Percentiles rank a stretch among this genome's conserved stretches.
phyloP scores from a whole-genome alignment of 305 asterid species.

The Petunia hybrid region DNA sequence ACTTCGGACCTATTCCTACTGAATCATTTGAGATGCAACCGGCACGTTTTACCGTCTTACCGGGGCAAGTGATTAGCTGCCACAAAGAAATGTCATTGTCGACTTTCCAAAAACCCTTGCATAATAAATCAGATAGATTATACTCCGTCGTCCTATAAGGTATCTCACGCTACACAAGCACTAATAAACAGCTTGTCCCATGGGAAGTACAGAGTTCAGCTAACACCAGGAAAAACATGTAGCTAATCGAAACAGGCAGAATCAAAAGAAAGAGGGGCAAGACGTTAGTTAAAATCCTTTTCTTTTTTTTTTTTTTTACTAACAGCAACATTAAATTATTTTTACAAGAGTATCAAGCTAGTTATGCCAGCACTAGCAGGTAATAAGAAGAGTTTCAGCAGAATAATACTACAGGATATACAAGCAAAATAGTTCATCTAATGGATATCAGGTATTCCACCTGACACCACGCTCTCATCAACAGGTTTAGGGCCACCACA shows the following conservation, averaged over 20 bases:
- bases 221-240: not conserved
- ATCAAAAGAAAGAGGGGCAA: not conserved
- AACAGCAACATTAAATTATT: not conserved
- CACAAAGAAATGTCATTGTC: too few relatives aligned
- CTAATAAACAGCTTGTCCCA: too few relatives aligned
- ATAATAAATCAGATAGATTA: too few relatives aligned
- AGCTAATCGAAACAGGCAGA: conserved; percentile 19
- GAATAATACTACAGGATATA: not conserved
- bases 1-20: too few relatives aligned
- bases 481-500: conserved; percentile 93
- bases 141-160: too few relatives aligned
- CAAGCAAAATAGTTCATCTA: not conserved
- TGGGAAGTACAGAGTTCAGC: too few relatives aligned
- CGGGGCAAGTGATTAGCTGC: too few relatives aligned
- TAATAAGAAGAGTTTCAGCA: conserved; percentile 17
- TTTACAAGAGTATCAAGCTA: conserved; percentile 18
- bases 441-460: conserved; percentile 65
- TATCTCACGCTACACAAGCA: too few relatives aligned
- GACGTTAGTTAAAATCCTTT: not conserved
- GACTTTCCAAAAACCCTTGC: too few relatives aligned
- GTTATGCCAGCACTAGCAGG: not conserved
- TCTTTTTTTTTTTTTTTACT: not conserved
- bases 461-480: conserved; percentile 78
- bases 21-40: too few relatives aligned
- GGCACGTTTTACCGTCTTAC: too few relatives aligned